Evolutionary conservation across 192 early-diverging fungal species (phyloP).

Genomic region (Thamnidium elegans): DNA sequence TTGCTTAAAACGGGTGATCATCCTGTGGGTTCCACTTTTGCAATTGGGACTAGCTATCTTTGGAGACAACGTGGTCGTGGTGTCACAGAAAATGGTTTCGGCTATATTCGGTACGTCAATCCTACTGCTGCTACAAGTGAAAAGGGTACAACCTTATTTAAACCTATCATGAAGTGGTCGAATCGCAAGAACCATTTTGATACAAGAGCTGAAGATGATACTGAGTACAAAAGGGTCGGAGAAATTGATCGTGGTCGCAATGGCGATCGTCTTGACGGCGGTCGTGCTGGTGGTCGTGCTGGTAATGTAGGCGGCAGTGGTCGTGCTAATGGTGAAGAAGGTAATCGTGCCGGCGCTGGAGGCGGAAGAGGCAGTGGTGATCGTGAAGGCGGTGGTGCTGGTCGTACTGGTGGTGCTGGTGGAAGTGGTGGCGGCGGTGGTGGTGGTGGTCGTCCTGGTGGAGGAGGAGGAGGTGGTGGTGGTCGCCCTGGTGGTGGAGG

Average conservation of each 20-base stretch:
- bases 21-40: slow-evolving; percentile 6
- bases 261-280: neutral
- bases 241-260: neutral
- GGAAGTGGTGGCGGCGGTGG: too few relatives aligned
- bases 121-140: neutral
- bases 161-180: neutral
- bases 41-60: slow-evolving; percentile 22
- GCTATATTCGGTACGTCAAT: slow-evolving; percentile 15
- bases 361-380: too few relatives aligned
- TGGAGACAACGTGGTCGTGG: slow-evolving; percentile 12
- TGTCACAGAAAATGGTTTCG: slow-evolving; percentile 28
- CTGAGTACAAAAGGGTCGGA: too few relatives aligned
- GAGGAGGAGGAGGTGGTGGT: too few relatives aligned
- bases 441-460: too few relatives aligned
- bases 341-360: too few relatives aligned
- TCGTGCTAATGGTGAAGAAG: too few relatives aligned
- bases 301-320: neutral
- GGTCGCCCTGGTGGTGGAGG: neutral
- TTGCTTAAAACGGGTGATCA: slow-evolving; percentile 29
- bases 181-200: neutral
- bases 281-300: neutral
- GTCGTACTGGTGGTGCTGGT: neutral
- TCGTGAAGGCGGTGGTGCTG: too few relatives aligned
- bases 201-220: neutral
- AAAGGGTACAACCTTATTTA: neutral